Percentiles rank a stretch among this genome's conserved stretches.
Evolutionary conservation across 768 basidiomycete species (phyloP).

Genomic region (Termitomyces eurrhizus): DNA sequence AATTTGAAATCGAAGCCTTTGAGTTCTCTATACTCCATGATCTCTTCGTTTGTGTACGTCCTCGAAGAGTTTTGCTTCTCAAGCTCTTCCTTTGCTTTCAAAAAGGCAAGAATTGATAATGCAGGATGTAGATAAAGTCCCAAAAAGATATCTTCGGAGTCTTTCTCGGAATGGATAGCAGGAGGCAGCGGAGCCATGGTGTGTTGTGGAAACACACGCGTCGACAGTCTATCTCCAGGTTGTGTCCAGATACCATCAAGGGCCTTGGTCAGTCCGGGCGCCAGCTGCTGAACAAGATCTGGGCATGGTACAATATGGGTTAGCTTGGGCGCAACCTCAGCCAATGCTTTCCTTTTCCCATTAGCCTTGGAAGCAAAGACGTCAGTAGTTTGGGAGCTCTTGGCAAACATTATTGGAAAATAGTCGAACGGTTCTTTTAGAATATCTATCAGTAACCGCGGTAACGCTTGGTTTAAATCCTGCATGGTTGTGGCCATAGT

Average conservation of each 20-base stretch:
- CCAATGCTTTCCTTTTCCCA: not conserved
- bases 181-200: not conserved
- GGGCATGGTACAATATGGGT: not conserved
- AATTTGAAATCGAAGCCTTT: not conserved
- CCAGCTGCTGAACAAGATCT: not conserved
- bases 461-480: too few species aligned
- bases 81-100: not conserved
- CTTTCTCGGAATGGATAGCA: too few species aligned
- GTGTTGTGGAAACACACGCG: not conserved
- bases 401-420: not conserved
- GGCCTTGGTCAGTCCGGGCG: not conserved
- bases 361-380: not conserved
- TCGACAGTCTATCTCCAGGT: not conserved
- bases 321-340: not conserved
- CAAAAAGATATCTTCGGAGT: not conserved
- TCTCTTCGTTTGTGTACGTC: not conserved
- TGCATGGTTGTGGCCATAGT: too few species aligned
- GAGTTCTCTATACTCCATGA: not conserved
- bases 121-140: not conserved
- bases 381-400: not conserved
- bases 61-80: not conserved
- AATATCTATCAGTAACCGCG: not conserved
- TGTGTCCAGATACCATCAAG: not conserved
- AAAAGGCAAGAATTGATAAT: not conserved
- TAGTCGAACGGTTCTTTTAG: not conserved